Evolutionary conservation across 176 grass and related monocot species (phyloP), one percentile per base, ranked within the genome.

Genomic region (Aegilops tauschii): DNA sequence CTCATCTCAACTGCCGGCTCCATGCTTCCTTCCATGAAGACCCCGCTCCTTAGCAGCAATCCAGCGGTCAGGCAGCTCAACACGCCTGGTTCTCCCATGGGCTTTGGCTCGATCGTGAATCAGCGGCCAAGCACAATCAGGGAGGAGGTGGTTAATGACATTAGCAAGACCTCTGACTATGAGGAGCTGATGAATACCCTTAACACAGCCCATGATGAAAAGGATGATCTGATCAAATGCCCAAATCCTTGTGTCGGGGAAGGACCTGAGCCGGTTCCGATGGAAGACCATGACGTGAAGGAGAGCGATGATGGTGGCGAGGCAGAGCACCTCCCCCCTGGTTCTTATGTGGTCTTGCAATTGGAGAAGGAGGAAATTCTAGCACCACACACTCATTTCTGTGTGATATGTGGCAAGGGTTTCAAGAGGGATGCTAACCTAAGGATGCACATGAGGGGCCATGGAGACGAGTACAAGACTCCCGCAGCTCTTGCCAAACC

Each of bases 381-480:
- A 80, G 95, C 95, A 61, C 95, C 92, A 40, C 95, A 97, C 65
- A 97, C 92, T 66, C 95, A 97, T 86, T 97, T 97, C 68, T 97
- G 95, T 78, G 78, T 91, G 85, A 94, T 97, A 52, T 97, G 95
- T 83, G 95, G 95, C 34, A 97, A 97, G 87, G 95, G 95, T 73
- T 97, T 97, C 84, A 97, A 97, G 70, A 92, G 95, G 85, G 95
- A 97, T 89, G 95, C 95, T 69, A 97, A 97, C 44, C 87, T 97
- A 52, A 89, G 95, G 89, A 97, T 97, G 95, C 95, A 97, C 81
- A 97, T 97, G 95, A 94, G 95, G 36, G 95, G 95, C 65, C 95
- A 97, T 68, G 95, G 95, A 69, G 95, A 94, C 0, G 95, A 97
- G 84, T 97, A 97, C 86, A 97, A 97, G 86, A 97, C 92, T 67